Percentiles rank a stretch among this genome's conserved stretches.
Conservation (phyloP, 1,284 basidiomycete species). For the Austroboletus niveus region DNA sequence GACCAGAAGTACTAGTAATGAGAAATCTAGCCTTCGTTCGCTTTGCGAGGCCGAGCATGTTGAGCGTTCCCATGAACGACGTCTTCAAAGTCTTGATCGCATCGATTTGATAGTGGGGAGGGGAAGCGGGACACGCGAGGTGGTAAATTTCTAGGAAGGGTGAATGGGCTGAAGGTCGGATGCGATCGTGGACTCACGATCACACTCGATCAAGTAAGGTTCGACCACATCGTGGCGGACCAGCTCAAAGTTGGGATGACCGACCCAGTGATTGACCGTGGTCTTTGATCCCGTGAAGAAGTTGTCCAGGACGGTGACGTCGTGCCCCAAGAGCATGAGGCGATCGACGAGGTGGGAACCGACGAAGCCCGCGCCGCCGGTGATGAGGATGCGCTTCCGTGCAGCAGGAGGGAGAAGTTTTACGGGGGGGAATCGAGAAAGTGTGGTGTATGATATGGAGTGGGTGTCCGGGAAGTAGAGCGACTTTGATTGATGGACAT, state of each 20-base stretch:
- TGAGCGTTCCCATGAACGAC: slow-evolving; percentile 94
- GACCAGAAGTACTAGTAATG: slow-evolving; percentile 90
- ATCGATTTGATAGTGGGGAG: slow-evolving; percentile 94
- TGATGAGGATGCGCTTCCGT: slow-evolving; percentile 90
- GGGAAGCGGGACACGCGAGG: slow-evolving; percentile 93
- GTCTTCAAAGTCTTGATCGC: slow-evolving; percentile 98
- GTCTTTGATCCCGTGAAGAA: slow-evolving; percentile 98
- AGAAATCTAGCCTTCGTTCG: slow-evolving; percentile 96
- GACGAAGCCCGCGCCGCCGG: slow-evolving; percentile 96
- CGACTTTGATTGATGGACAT: slow-evolving; percentile 76
- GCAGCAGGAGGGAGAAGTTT: slow-evolving; percentile 75
- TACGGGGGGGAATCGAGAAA: slow-evolving; percentile 89
- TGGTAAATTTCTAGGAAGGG: slow-evolving; percentile 88
- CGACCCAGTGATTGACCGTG: slow-evolving; percentile 91
- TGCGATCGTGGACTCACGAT: slow-evolving; percentile 58
- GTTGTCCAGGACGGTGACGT: slow-evolving; percentile 96
- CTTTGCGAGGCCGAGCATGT: slow-evolving; percentile 98
- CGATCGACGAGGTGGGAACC: slow-evolving; percentile 97
- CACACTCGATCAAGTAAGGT: slow-evolving; percentile 96
- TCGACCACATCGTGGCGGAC: slow-evolving; percentile 96
- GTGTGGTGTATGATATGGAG: slow-evolving; percentile 87
- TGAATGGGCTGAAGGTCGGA: neutral
- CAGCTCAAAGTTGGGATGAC: slow-evolving; percentile 98
- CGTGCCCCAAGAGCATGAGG: slow-evolving; percentile 96
- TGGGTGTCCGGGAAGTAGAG: slow-evolving; percentile 77